Conservation (phyloP, 352 stramenopile species). For the Globisporangium rhizosaccharum region DNA sequence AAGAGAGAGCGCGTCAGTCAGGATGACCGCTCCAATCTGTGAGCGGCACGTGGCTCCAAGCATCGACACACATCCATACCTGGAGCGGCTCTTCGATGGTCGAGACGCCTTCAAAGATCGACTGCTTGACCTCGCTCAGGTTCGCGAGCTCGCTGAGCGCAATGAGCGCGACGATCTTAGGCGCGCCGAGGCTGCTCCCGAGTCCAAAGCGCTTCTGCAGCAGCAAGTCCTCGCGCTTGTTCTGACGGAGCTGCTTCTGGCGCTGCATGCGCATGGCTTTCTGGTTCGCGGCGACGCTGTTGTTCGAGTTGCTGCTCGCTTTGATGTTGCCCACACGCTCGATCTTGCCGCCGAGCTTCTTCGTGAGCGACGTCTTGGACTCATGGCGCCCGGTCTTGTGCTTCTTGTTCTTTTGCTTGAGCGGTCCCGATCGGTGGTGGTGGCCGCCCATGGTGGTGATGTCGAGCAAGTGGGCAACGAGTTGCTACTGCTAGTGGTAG, state of each 20-base stretch:
- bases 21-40: neutral
- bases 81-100: constrained; percentile 49
- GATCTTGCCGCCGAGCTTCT: constrained; percentile 70
- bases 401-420: constrained; percentile 92
- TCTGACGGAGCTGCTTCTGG: constrained; percentile 77
- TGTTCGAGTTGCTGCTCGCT: constrained; percentile 36
- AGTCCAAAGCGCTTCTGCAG: constrained; percentile 79
- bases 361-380: constrained; percentile 71
- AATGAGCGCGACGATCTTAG: constrained; percentile 86
- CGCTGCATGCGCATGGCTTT: constrained; percentile 76
- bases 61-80: constrained; percentile 3
- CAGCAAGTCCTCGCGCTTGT: constrained; percentile 84
- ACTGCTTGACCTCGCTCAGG: constrained; percentile 53
- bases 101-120: constrained; percentile 53
- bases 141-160: constrained; percentile 64
- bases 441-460: constrained; percentile 48
- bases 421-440: constrained; percentile 81
- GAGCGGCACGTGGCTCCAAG: neutral
- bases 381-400: constrained; percentile 85
- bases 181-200: constrained; percentile 56
- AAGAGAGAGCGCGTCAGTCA: constrained; percentile 1
- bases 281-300: constrained; percentile 50
- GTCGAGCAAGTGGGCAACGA: neutral
- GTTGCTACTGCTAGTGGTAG: neutral
- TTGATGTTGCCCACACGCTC: constrained; percentile 39